Conservation (phyloP, 2,329 filamentous ascomycete genomes). For the Septoria linicola region DNA sequence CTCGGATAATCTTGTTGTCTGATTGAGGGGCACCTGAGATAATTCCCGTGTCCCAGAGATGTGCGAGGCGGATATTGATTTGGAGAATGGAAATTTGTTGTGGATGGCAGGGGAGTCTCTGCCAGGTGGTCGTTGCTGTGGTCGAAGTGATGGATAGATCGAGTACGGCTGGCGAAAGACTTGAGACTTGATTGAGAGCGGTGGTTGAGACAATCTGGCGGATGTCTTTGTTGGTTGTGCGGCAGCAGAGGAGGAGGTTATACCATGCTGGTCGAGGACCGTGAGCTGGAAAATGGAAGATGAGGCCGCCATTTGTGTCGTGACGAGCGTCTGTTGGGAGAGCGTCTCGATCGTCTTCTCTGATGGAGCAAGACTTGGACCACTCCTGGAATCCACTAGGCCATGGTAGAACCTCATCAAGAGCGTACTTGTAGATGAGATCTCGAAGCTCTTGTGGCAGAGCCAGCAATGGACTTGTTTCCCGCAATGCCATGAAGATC, state of each 20-base stretch:
- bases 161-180: neutral
- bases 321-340: neutral
- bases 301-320: neutral
- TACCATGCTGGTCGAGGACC: conserved; percentile 10
- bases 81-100: neutral
- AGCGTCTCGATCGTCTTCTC: too few species aligned
- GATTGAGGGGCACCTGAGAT: neutral
- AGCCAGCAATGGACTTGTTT: conserved; percentile 1
- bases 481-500: too few species aligned
- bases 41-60: conserved; percentile 2
- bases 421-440: conserved; percentile 7
- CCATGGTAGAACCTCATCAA: neutral
- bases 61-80: conserved; percentile 3
- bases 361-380: too few species aligned
- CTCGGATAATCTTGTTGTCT: conserved; percentile 11
- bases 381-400: neutral
- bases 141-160: conserved; percentile 3
- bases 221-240: conserved; percentile 3
- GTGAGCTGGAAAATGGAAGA: neutral
- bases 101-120: neutral
- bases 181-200: neutral
- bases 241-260: conserved; percentile 6
- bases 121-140: conserved; percentile 1
- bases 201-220: neutral
- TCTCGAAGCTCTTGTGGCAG: conserved; percentile 15